A percentile compares a stretch with the other conserved stretches of the same genome.
phyloP scores from a whole-genome alignment of 257 asterid species.

The Nicotiana noctiflora region DNA sequence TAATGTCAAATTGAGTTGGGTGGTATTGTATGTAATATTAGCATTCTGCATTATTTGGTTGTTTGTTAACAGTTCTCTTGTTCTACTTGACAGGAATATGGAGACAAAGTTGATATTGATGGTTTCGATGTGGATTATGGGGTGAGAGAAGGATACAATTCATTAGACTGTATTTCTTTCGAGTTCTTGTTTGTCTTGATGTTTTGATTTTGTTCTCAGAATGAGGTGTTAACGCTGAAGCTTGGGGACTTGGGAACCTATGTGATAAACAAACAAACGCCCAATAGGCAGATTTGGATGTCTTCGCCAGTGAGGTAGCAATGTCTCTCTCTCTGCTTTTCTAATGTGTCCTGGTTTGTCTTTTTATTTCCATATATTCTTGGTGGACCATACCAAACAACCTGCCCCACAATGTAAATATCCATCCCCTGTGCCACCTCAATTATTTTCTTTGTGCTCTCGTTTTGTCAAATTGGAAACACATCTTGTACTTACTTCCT shows the following conservation, averaged over 20 bases:
- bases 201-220: constrained; percentile 34
- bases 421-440: neutral
- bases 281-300: constrained; percentile 94
- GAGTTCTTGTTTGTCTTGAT: constrained; percentile 4
- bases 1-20: neutral
- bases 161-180: neutral
- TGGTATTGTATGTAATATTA: neutral
- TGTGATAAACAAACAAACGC: constrained; percentile 90
- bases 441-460: neutral
- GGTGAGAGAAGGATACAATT: constrained; percentile 40
- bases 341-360: neutral
- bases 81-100: constrained; percentile 54
- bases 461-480: neutral
- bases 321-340: neutral
- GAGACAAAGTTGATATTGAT: constrained; percentile 70
- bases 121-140: constrained; percentile 86
- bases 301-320: constrained; percentile 91
- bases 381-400: neutral
- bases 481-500: neutral
- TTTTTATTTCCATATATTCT: neutral
- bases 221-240: constrained; percentile 84
- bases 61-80: neutral
- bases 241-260: constrained; percentile 85
- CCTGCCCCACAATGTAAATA: neutral
- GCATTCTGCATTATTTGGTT: neutral